phyloP scores from a whole-genome alignment of 208 protist genomes.

The Novymonas esmeraldas region DNA sequence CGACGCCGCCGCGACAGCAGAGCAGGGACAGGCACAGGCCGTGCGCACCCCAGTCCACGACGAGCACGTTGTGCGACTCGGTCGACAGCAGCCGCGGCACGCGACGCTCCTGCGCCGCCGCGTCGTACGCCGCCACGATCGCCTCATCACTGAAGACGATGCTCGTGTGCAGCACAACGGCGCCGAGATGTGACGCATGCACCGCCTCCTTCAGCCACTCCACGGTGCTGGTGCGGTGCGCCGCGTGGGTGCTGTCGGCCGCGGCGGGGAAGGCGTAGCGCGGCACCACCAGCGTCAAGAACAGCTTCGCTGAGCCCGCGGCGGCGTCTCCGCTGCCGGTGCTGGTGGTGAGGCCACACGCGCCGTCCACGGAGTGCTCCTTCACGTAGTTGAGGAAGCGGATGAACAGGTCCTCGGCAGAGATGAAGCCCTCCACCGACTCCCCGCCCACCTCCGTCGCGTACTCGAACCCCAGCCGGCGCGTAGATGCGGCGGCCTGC shows the following conservation, averaged over 20 bases:
- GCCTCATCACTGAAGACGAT: slow-evolving; percentile 85
- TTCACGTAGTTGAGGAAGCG: slow-evolving; percentile 88
- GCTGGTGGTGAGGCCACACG: slow-evolving; percentile 56
- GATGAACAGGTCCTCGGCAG: slow-evolving; percentile 74
- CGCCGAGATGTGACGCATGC: slow-evolving; percentile 55
- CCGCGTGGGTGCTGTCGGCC: slow-evolving; percentile 9
- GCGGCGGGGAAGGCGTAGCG: slow-evolving; percentile 66
- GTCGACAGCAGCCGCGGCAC: slow-evolving; percentile 30
- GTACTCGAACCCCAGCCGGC: slow-evolving; percentile 57
- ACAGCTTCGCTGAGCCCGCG: slow-evolving; percentile 26
- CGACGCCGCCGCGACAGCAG: slow-evolving; percentile 52
- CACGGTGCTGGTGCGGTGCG: slow-evolving; percentile 20
- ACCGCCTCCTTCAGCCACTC: slow-evolving; percentile 79
- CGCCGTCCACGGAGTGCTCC: slow-evolving; percentile 73
- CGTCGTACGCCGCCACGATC: slow-evolving; percentile 59
- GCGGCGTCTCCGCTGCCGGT: slow-evolving; percentile 5
- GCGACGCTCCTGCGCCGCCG: slow-evolving; percentile 23
- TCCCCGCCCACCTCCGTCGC: slow-evolving; percentile 33
- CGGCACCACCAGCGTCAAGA: slow-evolving; percentile 81
- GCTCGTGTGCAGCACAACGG: slow-evolving; percentile 43
- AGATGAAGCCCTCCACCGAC: slow-evolving; percentile 47
- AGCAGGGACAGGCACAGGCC: slow-evolving; percentile 60
- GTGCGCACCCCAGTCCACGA: slow-evolving; percentile 86
- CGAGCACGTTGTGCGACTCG: slow-evolving; percentile 52
- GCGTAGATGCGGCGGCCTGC: slow-evolving; percentile 21